These are phyloP conservation scores for Larix kaempferi DNA, from an alignment of 75 land plant species.

Conservation along the genomic window DNA sequence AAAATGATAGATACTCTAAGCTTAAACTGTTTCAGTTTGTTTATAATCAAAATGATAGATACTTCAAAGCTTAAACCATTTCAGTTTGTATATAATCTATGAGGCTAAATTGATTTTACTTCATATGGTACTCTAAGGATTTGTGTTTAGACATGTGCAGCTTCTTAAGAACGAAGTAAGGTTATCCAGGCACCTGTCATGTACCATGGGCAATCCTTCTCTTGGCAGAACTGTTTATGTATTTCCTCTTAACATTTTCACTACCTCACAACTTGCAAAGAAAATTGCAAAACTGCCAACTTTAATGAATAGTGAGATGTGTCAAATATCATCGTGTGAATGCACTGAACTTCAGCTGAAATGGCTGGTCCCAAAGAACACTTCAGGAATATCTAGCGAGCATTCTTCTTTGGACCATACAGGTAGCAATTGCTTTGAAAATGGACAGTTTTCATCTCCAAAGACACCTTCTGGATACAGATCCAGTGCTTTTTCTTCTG, in stretches of 20 bases:
- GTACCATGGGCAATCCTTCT: slow-evolving; percentile 65
- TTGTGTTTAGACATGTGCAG: slow-evolving; percentile 22
- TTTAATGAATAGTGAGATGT: neutral
- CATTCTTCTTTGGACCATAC: neutral
- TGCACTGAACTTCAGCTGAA: slow-evolving; percentile 62
- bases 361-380: slow-evolving; percentile 17
- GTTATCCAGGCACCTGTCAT: slow-evolving; percentile 65
- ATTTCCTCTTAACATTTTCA: slow-evolving; percentile 28
- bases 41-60: too few species aligned
- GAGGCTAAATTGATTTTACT: neutral
- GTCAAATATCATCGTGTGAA: slow-evolving; percentile 10
- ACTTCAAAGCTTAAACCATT: too few species aligned
- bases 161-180: slow-evolving; percentile 61
- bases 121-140: slow-evolving; percentile 1
- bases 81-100: neutral
- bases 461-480: slow-evolving; percentile 32
- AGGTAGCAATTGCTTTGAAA: slow-evolving; percentile 9
- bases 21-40: too few species aligned
- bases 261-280: neutral
- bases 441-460: slow-evolving; percentile 34
- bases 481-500: slow-evolving; percentile 11
- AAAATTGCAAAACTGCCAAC: slow-evolving; percentile 3
- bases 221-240: slow-evolving; percentile 47
- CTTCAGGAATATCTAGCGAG: neutral
- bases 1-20: too few species aligned